Base-by-base conservation (phyloP, 2,329 filamentous ascomycete genomes). In the Trichoderma arundinaceum region DNA sequence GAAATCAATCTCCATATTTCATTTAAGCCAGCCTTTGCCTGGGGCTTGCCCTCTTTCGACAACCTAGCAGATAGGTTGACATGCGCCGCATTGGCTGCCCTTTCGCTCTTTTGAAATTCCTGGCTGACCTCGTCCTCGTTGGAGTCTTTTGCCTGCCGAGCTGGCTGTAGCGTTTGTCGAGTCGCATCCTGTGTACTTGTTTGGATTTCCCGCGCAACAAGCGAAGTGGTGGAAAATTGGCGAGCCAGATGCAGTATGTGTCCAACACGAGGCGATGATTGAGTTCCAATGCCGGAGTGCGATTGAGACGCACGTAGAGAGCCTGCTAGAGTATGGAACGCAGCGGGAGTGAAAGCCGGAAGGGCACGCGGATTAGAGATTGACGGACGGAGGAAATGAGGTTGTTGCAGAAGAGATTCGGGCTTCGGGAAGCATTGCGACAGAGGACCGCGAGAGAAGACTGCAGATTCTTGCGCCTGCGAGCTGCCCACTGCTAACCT, bases 1-100 rank as follows among this genome's bases (percentile, higher is more conserved):
- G 90, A 92, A 76, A 99, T 84, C 72, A 99, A 81, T 59, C 95
- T 88, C 88, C 89, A 91, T 71, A 98, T 88, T 78, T 99, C 95
- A 12, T 81, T 81, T 68, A 88, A 81, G 9, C 91, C 90, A 22
- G 90, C 87, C 67, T 80, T 83, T 19, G 81, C 80, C 51, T 80
- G 76, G 7, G 79, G 76, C 71, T 88, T 88, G 19, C 91, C 90
- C 69, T 96, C 92, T 75, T 94, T 97, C 52, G 91, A 92, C 57
- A 99, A 82, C 70, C 91, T 92, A 13, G 95, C 95, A 69, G 90
- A 89, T 72, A 98, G 82, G 75, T 99, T 96, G 71, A 99, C 84
- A 74, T 98, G 90, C 2, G 94, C 91, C 10, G 94, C 95, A 73
- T 92, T 89, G 12, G 89, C 86, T 39, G 94, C 95, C 77, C 90